Conservation (phyloP, 2,329 filamentous ascomycete genomes). For the Aspergillus oerlinghausenensis region DNA sequence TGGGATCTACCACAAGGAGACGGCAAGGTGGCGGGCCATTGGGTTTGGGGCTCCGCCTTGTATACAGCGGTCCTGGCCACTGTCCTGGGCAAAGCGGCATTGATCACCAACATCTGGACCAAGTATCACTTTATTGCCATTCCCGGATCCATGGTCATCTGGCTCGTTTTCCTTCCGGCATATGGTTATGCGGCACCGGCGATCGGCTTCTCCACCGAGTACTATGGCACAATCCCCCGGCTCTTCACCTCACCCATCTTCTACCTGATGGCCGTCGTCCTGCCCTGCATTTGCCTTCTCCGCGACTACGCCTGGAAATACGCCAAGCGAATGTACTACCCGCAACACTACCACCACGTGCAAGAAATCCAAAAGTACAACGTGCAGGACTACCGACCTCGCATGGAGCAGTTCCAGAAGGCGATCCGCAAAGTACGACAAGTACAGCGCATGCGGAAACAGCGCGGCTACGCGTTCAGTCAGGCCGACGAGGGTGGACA, state of each 20-base stretch:
- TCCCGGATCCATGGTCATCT: slow-evolving; percentile 84
- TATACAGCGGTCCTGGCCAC: slow-evolving; percentile 93
- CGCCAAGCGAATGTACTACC: slow-evolving; percentile 92
- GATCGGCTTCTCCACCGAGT: slow-evolving; percentile 75
- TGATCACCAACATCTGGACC: slow-evolving; percentile 97
- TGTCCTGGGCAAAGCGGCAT: slow-evolving; percentile 86
- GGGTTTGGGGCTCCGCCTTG: slow-evolving; percentile 95
- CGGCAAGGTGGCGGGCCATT: slow-evolving; percentile 82
- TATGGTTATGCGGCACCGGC: slow-evolving; percentile 85
- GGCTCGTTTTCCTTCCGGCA: slow-evolving; percentile 82
- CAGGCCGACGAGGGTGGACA: slow-evolving; percentile 90
- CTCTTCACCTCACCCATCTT: slow-evolving; percentile 80
- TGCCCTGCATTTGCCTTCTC: slow-evolving; percentile 76
- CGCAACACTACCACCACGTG: slow-evolving; percentile 94
- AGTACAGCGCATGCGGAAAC: slow-evolving; percentile 98
- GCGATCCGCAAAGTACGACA: slow-evolving; percentile 97
- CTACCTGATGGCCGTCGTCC: slow-evolving; percentile 80
- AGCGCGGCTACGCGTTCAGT: slow-evolving; percentile 96
- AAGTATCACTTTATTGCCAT: slow-evolving; percentile 97
- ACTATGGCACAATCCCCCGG: slow-evolving; percentile 74
- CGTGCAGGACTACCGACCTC: slow-evolving; percentile 94
- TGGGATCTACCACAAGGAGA: slow-evolving; percentile 73
- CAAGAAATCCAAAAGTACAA: slow-evolving; percentile 99
- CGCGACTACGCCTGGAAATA: slow-evolving; percentile 98
- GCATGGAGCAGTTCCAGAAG: slow-evolving; percentile 99